Percentiles rank a stretch among this genome's conserved stretches.
These are phyloP conservation scores for Tagetes erecta DNA, from an alignment of 129 eudicot species.

Conservation along the genomic window DNA sequence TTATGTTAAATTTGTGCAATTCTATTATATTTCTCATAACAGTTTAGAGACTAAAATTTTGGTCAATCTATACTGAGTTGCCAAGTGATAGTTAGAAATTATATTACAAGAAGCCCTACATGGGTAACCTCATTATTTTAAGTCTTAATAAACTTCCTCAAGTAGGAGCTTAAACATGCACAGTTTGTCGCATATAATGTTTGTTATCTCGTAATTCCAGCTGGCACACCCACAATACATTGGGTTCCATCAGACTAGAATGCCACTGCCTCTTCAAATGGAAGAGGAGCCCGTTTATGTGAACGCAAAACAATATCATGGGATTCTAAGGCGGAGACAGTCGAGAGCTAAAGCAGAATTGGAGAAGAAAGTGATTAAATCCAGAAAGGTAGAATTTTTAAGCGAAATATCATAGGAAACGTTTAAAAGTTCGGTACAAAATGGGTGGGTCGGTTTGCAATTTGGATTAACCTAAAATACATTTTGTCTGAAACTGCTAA, in stretches of 20 bases:
- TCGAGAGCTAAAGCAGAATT: slow-evolving; percentile 74
- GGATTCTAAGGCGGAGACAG: slow-evolving; percentile 75
- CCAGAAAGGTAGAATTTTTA: slow-evolving; percentile 49
- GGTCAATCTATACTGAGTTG: not conserved
- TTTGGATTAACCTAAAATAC: not conserved
- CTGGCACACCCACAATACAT: slow-evolving; percentile 55
- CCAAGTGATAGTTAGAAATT: not conserved
- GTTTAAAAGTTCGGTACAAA: not conserved
- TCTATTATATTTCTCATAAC: not conserved
- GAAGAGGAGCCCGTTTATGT: slow-evolving; percentile 84
- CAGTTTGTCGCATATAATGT: not conserved
- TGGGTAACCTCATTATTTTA: not conserved
- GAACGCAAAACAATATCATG: slow-evolving; percentile 75
- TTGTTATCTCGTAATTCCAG: slow-evolving; percentile 17
- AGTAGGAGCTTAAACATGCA: not conserved
- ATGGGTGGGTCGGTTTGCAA: not conserved
- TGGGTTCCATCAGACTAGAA: slow-evolving; percentile 54
- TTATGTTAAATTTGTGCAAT: not conserved
- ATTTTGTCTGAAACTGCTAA: not conserved
- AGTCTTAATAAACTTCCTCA: not conserved
- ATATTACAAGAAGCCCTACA: not conserved
- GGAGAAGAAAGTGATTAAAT: slow-evolving; percentile 58
- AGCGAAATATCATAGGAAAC: not conserved
- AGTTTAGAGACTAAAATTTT: not conserved
- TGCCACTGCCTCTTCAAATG: slow-evolving; percentile 64